A percentile compares a stretch with the other conserved stretches of the same genome.
These are phyloP conservation scores for Ceratocystiopsis minuta DNA, from an alignment of 2,329 filamentous ascomycete genomes.

Conservation along the genomic window DNA sequence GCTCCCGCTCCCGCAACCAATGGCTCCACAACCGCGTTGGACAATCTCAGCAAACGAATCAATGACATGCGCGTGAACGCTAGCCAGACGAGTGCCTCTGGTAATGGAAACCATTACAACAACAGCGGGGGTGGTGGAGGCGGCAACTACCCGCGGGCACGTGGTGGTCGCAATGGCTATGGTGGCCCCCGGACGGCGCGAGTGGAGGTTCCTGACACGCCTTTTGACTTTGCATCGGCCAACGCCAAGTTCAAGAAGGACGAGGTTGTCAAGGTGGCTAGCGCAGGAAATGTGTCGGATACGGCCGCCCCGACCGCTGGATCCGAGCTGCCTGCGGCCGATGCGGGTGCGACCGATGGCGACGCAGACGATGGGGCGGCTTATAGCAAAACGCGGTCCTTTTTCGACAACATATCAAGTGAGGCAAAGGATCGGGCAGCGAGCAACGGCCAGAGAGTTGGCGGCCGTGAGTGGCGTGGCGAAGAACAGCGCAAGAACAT, in stretches of 20 bases:
- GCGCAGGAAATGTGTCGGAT: constrained; percentile 30
- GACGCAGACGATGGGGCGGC: constrained; percentile 24
- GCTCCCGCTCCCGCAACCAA: no score
- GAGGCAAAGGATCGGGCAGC: constrained; percentile 80
- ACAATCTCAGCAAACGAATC: constrained; percentile 57
- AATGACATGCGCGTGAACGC: constrained; percentile 59
- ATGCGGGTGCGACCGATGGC: constrained; percentile 1
- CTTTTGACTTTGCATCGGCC: constrained; percentile 77
- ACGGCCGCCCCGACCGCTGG: constrained; percentile 16
- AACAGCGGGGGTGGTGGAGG: constrained; percentile 4
- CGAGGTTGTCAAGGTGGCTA: constrained; percentile 74
- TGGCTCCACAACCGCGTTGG: constrained; percentile 27
- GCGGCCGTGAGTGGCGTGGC: constrained; percentile 72
- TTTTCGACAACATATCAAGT: constrained; percentile 97
- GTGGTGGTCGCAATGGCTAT: constrained; percentile 19
- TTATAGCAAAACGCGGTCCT: constrained; percentile 80
- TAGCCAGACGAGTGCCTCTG: constrained; percentile 25
- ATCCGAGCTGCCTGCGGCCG: constrained; percentile 10
- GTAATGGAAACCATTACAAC: neutral
- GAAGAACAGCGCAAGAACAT: constrained; percentile 93
- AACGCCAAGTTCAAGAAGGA: constrained; percentile 84
- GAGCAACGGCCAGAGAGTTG: constrained; percentile 45
- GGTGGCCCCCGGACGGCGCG: constrained; percentile 38
- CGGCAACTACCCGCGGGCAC: constrained; percentile 16
- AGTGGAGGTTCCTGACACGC: constrained; percentile 74